Evolutionary conservation across 495 filamentous ascomycete genomes (phyloP), one percentile per base, ranked within the genome.

Genomic region (Glutinoglossum americanum): DNA sequence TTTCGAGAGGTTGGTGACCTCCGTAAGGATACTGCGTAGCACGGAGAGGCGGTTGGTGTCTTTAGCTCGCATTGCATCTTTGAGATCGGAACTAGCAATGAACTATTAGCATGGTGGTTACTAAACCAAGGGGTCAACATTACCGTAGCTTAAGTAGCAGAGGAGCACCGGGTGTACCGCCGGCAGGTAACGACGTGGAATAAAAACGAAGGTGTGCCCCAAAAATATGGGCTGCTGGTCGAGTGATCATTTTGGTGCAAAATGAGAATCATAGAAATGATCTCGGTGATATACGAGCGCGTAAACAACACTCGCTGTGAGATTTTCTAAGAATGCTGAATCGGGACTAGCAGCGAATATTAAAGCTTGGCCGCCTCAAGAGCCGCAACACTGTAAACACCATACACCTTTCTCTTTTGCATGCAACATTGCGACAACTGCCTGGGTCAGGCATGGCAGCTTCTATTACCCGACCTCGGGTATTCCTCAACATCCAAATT

Each of bases 1-100:
- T 67, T 83, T 84, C 48, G 75, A 73, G 10, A 76, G 70, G 60
- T 80, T 82, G 58, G 80, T 83, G 57, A 77, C 75, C 59, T 81
- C 79, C 51, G 80, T 74, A 45, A 83, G 73, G 55, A 83, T 58
- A 41, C 73, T 69, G 48, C 80, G 76, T 19, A 85, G 70, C 28
- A 83, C 79, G 61, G 54, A 39, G 15, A 57, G 45, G 17, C 58
- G 58, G 21, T 39, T 57, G 11, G 53, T 59, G 27, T 60, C 58
- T 51, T 60, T 60, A 17, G 53, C 25, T 19, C 54, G 53, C 54
- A 60, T 57, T 27, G 58, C 53, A 17, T 30, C 45, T 58, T 60
- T 60, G 1, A 60, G 55, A 37, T 60, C 58, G 26, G 49, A 55
- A 10, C 45, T 53, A 30, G 49, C 30, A 53, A 19, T 54, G 33